Percentiles rank a stretch among this genome's conserved stretches.
Conservation (phyloP, 1,139 yeast species). For the Pichia sp. region DNA sequence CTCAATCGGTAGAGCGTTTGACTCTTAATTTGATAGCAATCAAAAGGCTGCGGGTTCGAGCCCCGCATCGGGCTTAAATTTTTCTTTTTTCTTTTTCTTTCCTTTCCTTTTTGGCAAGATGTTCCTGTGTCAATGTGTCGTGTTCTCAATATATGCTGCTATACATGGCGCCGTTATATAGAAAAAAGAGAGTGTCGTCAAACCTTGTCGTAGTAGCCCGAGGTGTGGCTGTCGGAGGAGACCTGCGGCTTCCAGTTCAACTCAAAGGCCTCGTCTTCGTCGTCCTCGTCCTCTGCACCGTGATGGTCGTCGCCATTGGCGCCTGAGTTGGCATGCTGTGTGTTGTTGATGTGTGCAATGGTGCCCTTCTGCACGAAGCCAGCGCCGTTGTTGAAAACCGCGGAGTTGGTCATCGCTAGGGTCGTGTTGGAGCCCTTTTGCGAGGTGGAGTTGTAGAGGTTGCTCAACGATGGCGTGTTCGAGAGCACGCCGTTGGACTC, state of each 20-base stretch:
- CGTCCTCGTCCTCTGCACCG: slow-evolving; percentile 1
- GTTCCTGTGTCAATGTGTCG: too few relatives aligned
- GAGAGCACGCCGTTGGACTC: neutral
- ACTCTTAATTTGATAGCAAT: slow-evolving; percentile 30
- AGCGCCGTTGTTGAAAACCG: slow-evolving; percentile 11
- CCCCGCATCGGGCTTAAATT: slow-evolving; percentile 36
- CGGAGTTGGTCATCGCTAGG: slow-evolving; percentile 8
- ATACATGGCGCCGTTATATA: too few relatives aligned
- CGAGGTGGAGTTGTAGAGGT: slow-evolving; percentile 15
- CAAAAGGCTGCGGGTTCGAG: slow-evolving; percentile 40
- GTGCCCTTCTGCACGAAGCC: slow-evolving; percentile 15
- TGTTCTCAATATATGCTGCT: too few relatives aligned
- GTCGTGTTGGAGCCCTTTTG: slow-evolving; percentile 13
- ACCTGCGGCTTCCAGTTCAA: slow-evolving; percentile 17
- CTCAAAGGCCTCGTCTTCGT: slow-evolving; percentile 14
- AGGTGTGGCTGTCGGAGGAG: slow-evolving; percentile 13
- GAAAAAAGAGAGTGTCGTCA: neutral
- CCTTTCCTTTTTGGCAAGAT: neutral
- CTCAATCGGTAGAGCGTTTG: slow-evolving; percentile 38
- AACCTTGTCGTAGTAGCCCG: slow-evolving; percentile 8
- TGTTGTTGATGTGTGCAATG: slow-evolving; percentile 6
- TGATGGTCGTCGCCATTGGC: neutral
- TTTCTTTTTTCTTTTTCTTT: slow-evolving; percentile 11
- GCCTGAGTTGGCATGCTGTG: neutral
- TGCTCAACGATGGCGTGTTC: slow-evolving; percentile 8